Evolutionary conservation across 2,329 filamentous ascomycete species (phyloP), one percentile per base, ranked within the genome.

Genomic region (Talaromyces rugulosus): DNA sequence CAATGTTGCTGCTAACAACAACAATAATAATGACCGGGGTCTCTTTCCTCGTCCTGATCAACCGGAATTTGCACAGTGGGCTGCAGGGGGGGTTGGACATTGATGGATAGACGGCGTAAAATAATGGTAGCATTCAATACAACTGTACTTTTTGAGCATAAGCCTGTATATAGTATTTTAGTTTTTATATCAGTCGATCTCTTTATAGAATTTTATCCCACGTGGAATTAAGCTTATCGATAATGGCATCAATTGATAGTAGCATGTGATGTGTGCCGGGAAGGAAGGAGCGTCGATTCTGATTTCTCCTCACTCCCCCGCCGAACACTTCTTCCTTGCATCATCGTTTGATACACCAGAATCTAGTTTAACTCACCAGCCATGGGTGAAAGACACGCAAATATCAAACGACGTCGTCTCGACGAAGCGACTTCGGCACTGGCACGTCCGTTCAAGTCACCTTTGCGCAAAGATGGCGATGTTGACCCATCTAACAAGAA

Each of bases 381-480:
- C 33, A 56, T 56, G 33, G 54, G 31, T 27, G 33, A 56, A n/a
- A 23, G 56, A 14, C 18, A 44, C 18, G 7, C 64, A 64, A 59
- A 76, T 82, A 61, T 79, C 80, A 62, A 90, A 77, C 84, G 87
- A 56, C 86, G 88, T 63, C 85, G 86, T 66, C 77, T 89, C 65
- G 82, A 87, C 62, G 77, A 82, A 52, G 82, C 84, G 44, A 76
- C 81, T 27, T 80, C 79, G n/a, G 83, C 83, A 6, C 82, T 91
- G 55, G 82, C 83, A 64, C 89, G 87, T 70, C 89, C 89, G 0
- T 92, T 92, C 77, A 87, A 88, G 66, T 91, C 89, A 53, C 89
- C 88, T 14, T 82, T 89, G 64, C 84, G 82, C 66, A 81, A n/a
- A 50, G 31, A 31, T 8, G n/a, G 44, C 11, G 36, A 5, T 54